These are phyloP conservation scores for Hamamelis virginiana DNA, from an alignment of 164 flowering plant species.

Conservation along the genomic window DNA sequence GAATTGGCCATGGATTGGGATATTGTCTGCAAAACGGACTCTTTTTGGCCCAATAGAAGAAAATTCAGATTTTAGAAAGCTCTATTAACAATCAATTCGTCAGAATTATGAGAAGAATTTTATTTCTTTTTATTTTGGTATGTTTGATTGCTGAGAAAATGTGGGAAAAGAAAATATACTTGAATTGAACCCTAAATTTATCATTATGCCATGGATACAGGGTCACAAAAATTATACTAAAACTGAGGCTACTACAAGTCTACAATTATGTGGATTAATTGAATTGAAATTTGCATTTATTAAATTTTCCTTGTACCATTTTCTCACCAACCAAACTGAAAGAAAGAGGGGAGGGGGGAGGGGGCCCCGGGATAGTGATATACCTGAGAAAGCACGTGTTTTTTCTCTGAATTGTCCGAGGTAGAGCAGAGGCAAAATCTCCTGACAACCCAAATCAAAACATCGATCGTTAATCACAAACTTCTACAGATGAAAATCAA, in stretches of 20 bases:
- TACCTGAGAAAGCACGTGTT: conserved; percentile 38
- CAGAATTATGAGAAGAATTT: neutral
- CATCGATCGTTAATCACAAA: neutral
- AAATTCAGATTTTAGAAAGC: conserved; percentile 7
- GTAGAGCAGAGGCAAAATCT: conserved; percentile 28
- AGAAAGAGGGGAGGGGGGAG: too few species aligned
- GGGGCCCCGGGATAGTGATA: neutral
- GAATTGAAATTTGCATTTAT: too few species aligned
- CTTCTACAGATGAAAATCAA: too few species aligned
- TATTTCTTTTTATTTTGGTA: neutral
- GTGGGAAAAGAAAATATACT: neutral
- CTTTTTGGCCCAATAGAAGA: conserved; percentile 12
- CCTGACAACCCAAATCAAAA: conserved; percentile 23
- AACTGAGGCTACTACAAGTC: too few species aligned
- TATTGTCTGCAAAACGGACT: conserved; percentile 25
- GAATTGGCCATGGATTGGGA: conserved; percentile 43
- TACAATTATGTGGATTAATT: too few species aligned
- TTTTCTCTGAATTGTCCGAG: conserved; percentile 20
- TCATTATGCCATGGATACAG: too few species aligned
- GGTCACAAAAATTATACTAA: too few species aligned
- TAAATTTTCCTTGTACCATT: neutral
- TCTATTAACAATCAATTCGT: neutral
- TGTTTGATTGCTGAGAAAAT: neutral
- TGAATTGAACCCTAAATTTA: too few species aligned
- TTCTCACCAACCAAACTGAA: neutral